phyloP scores from a whole-genome alignment of 2,329 filamentous ascomycete species.

The Pyrenophora tritici-repentis region DNA sequence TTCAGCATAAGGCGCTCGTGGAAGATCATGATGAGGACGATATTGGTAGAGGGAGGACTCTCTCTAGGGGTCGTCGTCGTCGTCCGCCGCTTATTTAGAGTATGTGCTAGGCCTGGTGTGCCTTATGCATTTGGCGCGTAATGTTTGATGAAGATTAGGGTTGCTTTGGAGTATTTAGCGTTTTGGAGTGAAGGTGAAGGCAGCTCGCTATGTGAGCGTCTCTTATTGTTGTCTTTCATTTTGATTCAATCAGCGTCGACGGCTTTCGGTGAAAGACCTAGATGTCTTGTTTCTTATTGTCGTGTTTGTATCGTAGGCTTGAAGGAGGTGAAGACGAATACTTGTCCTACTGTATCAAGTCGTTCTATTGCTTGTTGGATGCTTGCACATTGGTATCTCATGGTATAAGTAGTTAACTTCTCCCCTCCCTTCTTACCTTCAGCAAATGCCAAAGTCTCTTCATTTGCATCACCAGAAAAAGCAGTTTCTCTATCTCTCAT shows the following conservation, averaged over 20 bases:
- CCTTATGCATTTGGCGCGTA: too few relatives aligned
- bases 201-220: too few relatives aligned
- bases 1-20: constrained; percentile 5
- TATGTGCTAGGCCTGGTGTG: too few relatives aligned
- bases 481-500: background rate
- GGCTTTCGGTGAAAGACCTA: background rate
- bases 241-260: background rate
- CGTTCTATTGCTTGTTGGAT: background rate
- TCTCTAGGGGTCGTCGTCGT: fast-evolving
- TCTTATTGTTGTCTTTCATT: too few relatives aligned
- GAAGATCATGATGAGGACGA: background rate
- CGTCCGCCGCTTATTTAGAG: too few relatives aligned
- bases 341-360: too few relatives aligned
- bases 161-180: too few relatives aligned
- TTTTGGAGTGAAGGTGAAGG: too few relatives aligned
- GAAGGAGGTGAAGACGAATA: background rate
- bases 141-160: too few relatives aligned
- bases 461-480: background rate
- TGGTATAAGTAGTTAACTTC: background rate
- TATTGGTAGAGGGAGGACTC: background rate
- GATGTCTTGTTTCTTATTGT: background rate
- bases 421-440: background rate
- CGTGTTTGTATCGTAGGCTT: background rate
- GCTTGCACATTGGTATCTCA: too few relatives aligned
- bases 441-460: background rate